Conservation (phyloP, 2,329 filamentous ascomycete species). For the Colletotrichum noveboracense region DNA sequence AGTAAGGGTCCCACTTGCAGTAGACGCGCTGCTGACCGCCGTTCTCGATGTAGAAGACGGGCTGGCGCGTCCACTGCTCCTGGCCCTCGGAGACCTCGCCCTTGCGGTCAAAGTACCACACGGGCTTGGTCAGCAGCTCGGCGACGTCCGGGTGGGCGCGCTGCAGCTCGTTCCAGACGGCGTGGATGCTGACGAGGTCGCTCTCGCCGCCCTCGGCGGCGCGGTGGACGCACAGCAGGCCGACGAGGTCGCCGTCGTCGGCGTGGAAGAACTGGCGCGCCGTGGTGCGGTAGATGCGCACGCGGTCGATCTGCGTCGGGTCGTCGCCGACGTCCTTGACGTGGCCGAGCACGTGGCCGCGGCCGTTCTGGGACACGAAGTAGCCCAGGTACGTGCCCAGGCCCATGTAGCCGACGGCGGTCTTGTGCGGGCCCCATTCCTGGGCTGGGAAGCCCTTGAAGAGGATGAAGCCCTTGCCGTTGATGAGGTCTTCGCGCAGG, state of each 20-base stretch:
- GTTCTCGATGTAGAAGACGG: constrained; percentile 79
- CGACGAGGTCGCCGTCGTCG: constrained; percentile 83
- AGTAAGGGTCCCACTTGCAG: constrained; percentile 92
- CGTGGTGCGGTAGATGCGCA: constrained; percentile 89
- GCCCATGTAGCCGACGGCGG: constrained; percentile 89
- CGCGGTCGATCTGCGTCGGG: constrained; percentile 79
- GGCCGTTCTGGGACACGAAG: constrained; percentile 85
- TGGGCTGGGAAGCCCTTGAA: constrained; percentile 85
- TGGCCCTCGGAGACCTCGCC: constrained; percentile 79
- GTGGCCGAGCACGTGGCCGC: constrained; percentile 85
- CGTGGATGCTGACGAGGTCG: constrained; percentile 79
- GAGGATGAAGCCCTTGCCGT: constrained; percentile 88
- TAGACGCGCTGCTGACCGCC: constrained; percentile 71
- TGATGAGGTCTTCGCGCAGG: constrained; percentile 56
- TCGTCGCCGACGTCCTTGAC: constrained; percentile 90
- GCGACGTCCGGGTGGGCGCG: constrained; percentile 78
- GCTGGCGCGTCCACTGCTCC: constrained; percentile 74
- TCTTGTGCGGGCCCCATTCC: constrained; percentile 80
- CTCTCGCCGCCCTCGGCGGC: constrained; percentile 84
- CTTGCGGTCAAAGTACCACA: constrained; percentile 94
- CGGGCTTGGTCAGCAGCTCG: constrained; percentile 73
- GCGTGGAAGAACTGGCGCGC: constrained; percentile 86
- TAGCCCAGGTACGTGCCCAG: constrained; percentile 86
- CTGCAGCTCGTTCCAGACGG: constrained; percentile 83
- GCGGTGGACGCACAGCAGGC: constrained; percentile 79